Conservation (phyloP, 2,329 filamentous ascomycete genomes). For the Xylaria sp. region DNA sequence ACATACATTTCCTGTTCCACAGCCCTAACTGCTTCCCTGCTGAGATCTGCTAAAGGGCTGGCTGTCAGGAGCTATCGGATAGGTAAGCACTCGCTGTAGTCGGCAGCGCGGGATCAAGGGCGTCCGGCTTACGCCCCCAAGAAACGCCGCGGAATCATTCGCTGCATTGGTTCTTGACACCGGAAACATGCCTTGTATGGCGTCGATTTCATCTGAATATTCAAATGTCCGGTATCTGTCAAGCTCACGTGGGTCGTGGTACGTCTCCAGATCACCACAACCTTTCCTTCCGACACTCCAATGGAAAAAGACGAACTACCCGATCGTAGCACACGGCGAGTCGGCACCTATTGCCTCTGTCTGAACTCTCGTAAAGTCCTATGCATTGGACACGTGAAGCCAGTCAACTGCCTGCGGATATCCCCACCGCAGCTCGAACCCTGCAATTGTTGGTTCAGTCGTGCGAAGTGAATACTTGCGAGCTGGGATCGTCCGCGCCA, state of each 20-base stretch:
- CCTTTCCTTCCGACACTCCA: slow-evolving; percentile 20
- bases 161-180: slow-evolving; percentile 3
- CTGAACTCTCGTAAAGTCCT: slow-evolving; percentile 3
- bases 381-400: slow-evolving; percentile 14
- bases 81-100: not conserved
- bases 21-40: not conserved
- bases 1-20: slow-evolving; percentile 34
- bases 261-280: slow-evolving; percentile 13
- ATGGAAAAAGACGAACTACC: slow-evolving; percentile 17
- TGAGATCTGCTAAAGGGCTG: not conserved
- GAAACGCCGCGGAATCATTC: slow-evolving; percentile 17
- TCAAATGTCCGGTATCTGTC: slow-evolving; percentile 22
- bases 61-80: not conserved
- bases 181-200: not conserved
- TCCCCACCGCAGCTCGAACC: slow-evolving; percentile 34
- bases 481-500: slow-evolving; percentile 19
- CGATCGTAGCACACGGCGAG: slow-evolving; percentile 20
- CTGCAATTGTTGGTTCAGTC: slow-evolving; percentile 3
- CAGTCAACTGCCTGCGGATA: slow-evolving; percentile 27
- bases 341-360: not conserved
- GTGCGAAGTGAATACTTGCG: slow-evolving; percentile 6
- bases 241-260: slow-evolving; percentile 19
- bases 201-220: not conserved
- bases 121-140: slow-evolving; percentile 15
- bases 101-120: not conserved